These are phyloP conservation scores for Colletotrichum sp. DNA, from an alignment of 2,329 filamentous ascomycete genomes.

Conservation along the genomic window DNA sequence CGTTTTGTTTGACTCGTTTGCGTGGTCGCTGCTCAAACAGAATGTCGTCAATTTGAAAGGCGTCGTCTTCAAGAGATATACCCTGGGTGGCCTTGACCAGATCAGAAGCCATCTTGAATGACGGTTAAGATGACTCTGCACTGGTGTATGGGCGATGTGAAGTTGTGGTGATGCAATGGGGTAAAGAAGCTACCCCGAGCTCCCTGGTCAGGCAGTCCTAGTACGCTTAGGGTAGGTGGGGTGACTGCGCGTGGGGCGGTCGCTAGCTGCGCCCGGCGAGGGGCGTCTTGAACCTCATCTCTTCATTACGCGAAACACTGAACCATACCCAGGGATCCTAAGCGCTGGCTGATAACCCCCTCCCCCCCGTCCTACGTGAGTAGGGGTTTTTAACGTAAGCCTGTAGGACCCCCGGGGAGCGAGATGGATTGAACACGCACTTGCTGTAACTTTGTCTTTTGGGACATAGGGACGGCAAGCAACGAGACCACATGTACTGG, in stretches of 20 bases:
- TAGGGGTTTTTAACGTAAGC: too few species aligned
- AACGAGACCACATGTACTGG: not conserved
- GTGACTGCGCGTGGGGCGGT: not conserved
- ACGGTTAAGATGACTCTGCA: not conserved
- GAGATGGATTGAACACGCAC: not conserved
- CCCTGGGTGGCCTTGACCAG: constrained; percentile 15
- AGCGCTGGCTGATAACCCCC: too few species aligned
- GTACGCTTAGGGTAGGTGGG: not conserved
- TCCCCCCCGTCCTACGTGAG: too few species aligned
- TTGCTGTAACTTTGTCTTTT: not conserved
- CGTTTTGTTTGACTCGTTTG: constrained; percentile 53
- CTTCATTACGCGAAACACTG: not conserved
- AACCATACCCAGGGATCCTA: too few species aligned
- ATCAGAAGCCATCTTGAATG: constrained; percentile 14
- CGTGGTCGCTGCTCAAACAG: constrained; percentile 51
- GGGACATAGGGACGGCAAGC: not conserved
- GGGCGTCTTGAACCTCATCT: not conserved
- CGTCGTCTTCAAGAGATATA: constrained; percentile 11
- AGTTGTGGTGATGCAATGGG: not conserved
- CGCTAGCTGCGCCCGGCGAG: not conserved
- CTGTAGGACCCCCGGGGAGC: too few species aligned
- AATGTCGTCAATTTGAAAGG: constrained; percentile 57
- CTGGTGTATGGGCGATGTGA: not conserved
- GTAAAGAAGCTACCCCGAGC: not conserved
- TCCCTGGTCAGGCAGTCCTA: not conserved